Evolutionary conservation across 2,329 filamentous ascomycete genomes (phyloP), one percentile per base, ranked within the genome.

Genomic region (Aotearoamyces nothofagi): DNA sequence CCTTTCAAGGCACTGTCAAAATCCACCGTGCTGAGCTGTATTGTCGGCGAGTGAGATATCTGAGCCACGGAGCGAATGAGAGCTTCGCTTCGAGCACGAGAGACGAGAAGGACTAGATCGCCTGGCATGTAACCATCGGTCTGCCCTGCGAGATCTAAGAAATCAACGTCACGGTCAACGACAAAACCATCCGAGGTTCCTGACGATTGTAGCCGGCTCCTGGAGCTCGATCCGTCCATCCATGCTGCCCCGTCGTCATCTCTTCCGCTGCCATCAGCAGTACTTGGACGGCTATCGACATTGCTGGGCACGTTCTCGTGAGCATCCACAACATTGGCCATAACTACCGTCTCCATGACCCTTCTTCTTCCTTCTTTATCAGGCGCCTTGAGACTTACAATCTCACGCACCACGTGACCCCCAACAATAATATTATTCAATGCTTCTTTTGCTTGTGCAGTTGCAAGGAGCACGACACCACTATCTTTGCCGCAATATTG

Each of bases 101-200:
- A 77, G 11, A 92, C 79, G 8, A 98, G 69, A 2, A 94, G 65
- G 10, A 78, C 74, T 20, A 98, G 63, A 51, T 98, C 90, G 3
- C 86, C 90, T 1, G 90, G 87, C 86, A 96, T 94, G 49, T 96
- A 98, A 1, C 90, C 90, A 47, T 98, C 90, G 0, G 87, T 96
- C 41, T 87, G 78, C 2, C 90, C 86, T 11, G 92, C 84, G 32
- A 98, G 66, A 38, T 96, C 87, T 6, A 96, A 69, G 33, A 96
- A 81, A 50, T 98, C 90, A 7, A 98, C 69, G 27, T 78, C 69
- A 0, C 70, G 57, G 33, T 84, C 78, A 5, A 93, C 58, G 2
- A 76, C 55, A 43, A 92, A 90, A 0, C 77, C 78, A 30, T 69
- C 66, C 30, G 45, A 50, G 40, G 53, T 43, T 5, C 41, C 43